Evolutionary conservation across 352 stramenopile species (phyloP).

Genomic region (Pythium volutum): DNA sequence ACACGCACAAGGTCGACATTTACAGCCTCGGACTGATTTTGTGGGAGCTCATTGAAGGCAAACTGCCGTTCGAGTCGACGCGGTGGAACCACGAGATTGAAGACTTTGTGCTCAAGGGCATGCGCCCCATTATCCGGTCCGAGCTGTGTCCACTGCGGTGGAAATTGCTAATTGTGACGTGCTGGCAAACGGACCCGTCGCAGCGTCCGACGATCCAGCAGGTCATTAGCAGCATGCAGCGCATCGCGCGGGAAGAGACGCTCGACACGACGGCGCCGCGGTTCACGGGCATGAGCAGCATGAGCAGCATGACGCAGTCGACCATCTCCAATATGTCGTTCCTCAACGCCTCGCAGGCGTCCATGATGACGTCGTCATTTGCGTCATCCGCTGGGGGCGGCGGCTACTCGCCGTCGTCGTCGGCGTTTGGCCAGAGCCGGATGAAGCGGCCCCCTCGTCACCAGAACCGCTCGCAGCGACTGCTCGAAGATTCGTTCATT

Average conservation of each 20-base stretch:
- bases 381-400: slow-evolving; percentile 4
- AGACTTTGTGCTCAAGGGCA: slow-evolving; percentile 68
- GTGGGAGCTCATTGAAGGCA: slow-evolving; percentile 86
- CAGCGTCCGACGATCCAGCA: slow-evolving; percentile 84
- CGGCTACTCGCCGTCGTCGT: slow-evolving; percentile 8
- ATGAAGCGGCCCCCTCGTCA: slow-evolving; percentile 6
- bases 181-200: slow-evolving; percentile 80
- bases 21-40: slow-evolving; percentile 86
- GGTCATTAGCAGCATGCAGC: slow-evolving; percentile 80
- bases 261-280: slow-evolving; percentile 44
- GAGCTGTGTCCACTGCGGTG: slow-evolving; percentile 74
- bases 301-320: slow-evolving; percentile 28
- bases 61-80: slow-evolving; percentile 76
- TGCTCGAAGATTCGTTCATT: slow-evolving; percentile 25
- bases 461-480: slow-evolving; percentile 16
- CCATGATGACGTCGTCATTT: slow-evolving; percentile 21
- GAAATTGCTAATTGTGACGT: slow-evolving; percentile 75
- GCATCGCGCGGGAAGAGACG: slow-evolving; percentile 74
- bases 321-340: slow-evolving; percentile 27
- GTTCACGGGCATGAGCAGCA: slow-evolving; percentile 29
- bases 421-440: slow-evolving; percentile 22
- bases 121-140: slow-evolving; percentile 59
- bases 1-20: slow-evolving; percentile 89
- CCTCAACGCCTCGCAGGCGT: slow-evolving; percentile 20
- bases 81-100: slow-evolving; percentile 88